Evolutionary conservation across 2,329 filamentous ascomycete species (phyloP), one percentile per base, ranked within the genome.

Genomic region (Fusarium redolens): DNA sequence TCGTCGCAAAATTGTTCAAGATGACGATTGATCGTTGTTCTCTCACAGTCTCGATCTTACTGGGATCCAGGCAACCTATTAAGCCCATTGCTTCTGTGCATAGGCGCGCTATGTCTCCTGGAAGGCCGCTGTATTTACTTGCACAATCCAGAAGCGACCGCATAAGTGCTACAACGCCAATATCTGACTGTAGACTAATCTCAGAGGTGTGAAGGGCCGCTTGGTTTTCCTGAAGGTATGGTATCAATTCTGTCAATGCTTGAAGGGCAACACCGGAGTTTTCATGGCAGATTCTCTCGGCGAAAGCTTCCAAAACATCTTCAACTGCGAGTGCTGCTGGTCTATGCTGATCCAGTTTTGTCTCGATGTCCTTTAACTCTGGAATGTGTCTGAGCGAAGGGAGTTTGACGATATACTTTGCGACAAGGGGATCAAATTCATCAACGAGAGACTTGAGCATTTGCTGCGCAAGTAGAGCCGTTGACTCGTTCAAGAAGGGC

Each of bases 41-140:
- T 64, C 93, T 89, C 15, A 92, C 88, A 1, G 90, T 90, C 77
- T 99, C 96, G 4, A 98, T 90, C 66, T 93, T 91, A 77, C 97
- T 97, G 3, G 96, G 92, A 80, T 99, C 97, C 28, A 99, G 84
- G 73, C 95, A 97, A 11, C 97, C 96, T 59, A 99, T 91, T 25
- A 97, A 87, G 1, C 97, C 97, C 43, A 99, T 86, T 72, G 94
- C 96, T 77, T 93, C 90, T 18, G 94, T 92, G 69, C 93, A 94
- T 5, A 97, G 85, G 22, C 89, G 86, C 56, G 91, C 87, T 61
- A 98, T 93, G 17, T 90, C 89, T 12, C 86, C 81, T 45, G 93
- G 88, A 17, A 87, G 86, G 56, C 90, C 88, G 72, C 92, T 93
- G 81, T 96, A 96, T 71, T 92, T 94, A 61, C 95, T 90, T 55